phyloP scores from a whole-genome alignment of 306 rosid species.

The Betula pendula region DNA sequence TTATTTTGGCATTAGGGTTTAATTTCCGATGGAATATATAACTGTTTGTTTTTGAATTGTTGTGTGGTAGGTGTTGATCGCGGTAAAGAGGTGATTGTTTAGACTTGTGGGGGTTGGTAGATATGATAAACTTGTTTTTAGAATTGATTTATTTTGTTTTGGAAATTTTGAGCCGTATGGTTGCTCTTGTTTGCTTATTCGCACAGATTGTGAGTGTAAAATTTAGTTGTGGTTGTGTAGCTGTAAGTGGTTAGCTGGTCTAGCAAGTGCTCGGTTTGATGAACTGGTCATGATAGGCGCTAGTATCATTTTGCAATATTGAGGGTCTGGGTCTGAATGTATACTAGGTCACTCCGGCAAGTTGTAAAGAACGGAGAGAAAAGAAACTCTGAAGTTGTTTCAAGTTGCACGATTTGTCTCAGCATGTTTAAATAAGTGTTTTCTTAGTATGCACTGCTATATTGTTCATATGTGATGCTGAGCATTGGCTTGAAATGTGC shows the following conservation, averaged over 20 bases:
- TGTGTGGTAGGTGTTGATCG: neutral
- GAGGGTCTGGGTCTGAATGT: neutral
- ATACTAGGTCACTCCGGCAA: neutral
- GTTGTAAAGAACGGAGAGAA: neutral
- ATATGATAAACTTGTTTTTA: neutral
- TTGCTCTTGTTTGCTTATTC: neutral
- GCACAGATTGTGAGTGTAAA: neutral
- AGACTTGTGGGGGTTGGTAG: neutral
- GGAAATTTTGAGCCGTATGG: neutral
- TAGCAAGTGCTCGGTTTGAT: too few relatives aligned
- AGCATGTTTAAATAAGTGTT: neutral
- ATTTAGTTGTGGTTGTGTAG: neutral
- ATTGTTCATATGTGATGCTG: neutral
- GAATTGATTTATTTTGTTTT: neutral
- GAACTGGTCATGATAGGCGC: neutral
- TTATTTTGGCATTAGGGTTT: constrained; percentile 11
- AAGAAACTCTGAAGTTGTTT: neutral
- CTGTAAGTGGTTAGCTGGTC: neutral
- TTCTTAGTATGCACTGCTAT: neutral
- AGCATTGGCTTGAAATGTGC: neutral
- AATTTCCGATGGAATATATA: neutral
- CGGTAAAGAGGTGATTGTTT: neutral
- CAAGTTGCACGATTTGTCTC: neutral
- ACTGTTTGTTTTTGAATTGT: neutral
- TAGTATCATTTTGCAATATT: neutral